Evolutionary conservation across 73 alveolate genomes (phyloP).

Genomic region (Tetrahymena malaccensis): DNA sequence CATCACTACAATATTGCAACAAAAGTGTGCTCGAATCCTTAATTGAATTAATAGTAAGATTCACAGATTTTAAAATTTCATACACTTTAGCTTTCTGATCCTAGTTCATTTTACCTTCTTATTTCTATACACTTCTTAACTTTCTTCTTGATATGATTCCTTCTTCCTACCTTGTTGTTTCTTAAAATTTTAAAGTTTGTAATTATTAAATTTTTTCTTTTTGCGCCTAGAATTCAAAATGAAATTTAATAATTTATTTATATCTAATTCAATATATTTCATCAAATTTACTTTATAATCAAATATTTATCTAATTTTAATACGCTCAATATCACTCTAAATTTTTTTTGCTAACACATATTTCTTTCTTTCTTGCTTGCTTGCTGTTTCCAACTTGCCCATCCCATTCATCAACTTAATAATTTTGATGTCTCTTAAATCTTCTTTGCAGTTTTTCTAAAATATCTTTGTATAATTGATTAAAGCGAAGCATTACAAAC

Average conservation of each 20-base stretch:
- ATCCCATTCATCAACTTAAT: too few species aligned
- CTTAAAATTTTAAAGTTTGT: not conserved
- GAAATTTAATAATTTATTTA: not conserved
- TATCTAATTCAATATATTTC: not conserved
- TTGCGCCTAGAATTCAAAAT: not conserved
- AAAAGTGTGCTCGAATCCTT: not conserved
- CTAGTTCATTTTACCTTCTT: not conserved
- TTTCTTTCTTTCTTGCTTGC: too few species aligned
- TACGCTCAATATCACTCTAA: not conserved
- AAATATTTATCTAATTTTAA: too few species aligned
- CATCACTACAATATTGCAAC: not conserved
- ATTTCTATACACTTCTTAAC: not conserved
- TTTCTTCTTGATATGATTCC: not conserved
- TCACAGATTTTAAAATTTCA: not conserved
- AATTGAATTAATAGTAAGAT: not conserved
- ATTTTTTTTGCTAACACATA: too few species aligned
- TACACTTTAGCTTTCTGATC: not conserved
- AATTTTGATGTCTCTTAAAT: too few species aligned
- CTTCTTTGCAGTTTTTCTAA: too few species aligned
- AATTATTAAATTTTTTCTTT: not conserved
- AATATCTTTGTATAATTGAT: too few species aligned
- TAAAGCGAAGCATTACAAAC: too few species aligned
- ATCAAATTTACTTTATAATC: not conserved
- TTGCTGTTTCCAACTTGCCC: too few species aligned
- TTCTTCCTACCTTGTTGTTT: too few species aligned